Evolutionary conservation across 345 rosid species (phyloP).

Genomic region (Bruguiera gymnorhiza): DNA sequence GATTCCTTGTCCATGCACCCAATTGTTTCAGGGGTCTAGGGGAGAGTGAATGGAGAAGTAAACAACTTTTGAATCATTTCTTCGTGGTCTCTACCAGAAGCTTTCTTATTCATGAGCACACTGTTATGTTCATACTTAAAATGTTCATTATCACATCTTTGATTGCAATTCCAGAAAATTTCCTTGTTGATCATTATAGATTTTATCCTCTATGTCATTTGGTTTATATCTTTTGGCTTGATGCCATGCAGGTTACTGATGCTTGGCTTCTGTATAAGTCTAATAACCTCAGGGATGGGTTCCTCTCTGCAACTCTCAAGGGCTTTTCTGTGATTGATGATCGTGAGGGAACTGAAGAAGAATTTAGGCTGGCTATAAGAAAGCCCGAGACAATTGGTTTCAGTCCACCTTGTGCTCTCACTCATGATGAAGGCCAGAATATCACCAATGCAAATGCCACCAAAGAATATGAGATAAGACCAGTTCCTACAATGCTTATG

Average conservation of each 20-base stretch:
- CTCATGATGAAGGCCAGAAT: constrained; percentile 30
- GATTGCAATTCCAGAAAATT: no score
- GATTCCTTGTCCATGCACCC: no score
- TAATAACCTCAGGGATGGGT: constrained; percentile 57
- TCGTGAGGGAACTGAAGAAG: constrained; percentile 85
- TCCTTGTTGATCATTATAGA: neutral
- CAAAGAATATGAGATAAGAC: constrained; percentile 37
- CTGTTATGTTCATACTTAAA: no score
- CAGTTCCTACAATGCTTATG: constrained; percentile 84
- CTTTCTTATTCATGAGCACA: no score
- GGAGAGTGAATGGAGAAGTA: no score
- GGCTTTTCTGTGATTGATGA: constrained; percentile 84
- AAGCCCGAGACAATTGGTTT: constrained; percentile 51
- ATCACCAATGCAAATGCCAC: constrained; percentile 28
- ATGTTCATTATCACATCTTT: no score
- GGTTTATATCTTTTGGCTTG: constrained; percentile 3
- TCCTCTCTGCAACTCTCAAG: constrained; percentile 80
- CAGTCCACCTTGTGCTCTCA: constrained; percentile 27
- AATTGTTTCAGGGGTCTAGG: no score
- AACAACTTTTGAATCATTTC: no score
- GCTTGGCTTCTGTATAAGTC: constrained; percentile 89
- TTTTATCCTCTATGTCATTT: neutral
- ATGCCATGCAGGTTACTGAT: constrained; percentile 55
- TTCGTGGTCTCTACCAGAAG: no score
- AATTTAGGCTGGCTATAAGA: constrained; percentile 78